These are phyloP conservation scores for Boletales sp. DNA, from an alignment of 768 basidiomycete genomes.

Conservation along the genomic window DNA sequence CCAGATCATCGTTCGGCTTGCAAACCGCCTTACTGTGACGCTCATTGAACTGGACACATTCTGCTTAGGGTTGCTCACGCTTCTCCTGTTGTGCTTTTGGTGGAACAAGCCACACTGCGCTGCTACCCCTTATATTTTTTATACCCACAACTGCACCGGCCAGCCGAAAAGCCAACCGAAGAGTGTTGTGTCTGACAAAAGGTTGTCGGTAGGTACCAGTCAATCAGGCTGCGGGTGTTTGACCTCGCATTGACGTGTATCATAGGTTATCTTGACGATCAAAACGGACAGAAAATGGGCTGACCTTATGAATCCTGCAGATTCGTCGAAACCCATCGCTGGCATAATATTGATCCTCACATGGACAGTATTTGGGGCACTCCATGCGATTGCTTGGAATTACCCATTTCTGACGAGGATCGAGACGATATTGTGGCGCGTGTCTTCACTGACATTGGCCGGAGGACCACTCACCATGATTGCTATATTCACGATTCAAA, in stretches of 20 bases:
- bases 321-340: no score
- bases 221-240: no score
- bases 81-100: background rate
- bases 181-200: no score
- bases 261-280: background rate
- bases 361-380: background rate
- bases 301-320: no score
- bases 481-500: no score
- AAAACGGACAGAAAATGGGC: background rate
- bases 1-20: background rate
- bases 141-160: background rate
- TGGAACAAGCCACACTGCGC: background rate
- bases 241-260: background rate
- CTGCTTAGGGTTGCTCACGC: background rate
- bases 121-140: background rate
- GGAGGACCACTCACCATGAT: background rate
- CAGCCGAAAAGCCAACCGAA: no score
- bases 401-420: background rate
- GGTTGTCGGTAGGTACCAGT: background rate
- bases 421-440: background rate
- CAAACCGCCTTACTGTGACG: background rate
- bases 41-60: constrained; percentile 1
- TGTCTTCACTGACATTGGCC: background rate
- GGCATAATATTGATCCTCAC: background rate
- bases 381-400: constrained; percentile 1